phyloP scores from a whole-genome alignment of 257 asterid genomes.

The Solanum arcanum region DNA sequence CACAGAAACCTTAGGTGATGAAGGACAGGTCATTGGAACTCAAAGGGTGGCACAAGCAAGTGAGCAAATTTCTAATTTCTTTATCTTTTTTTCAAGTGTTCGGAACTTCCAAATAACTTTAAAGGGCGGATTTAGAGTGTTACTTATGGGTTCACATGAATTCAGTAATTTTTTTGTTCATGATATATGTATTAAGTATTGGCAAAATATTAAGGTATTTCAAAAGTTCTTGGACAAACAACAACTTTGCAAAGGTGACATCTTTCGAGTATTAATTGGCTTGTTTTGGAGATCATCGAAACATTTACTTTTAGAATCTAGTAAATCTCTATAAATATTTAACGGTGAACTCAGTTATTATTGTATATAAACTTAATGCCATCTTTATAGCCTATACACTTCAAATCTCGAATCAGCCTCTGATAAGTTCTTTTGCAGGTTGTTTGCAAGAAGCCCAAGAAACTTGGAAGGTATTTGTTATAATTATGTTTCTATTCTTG shows the following conservation, averaged over 20 bases:
- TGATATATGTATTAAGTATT: not conserved
- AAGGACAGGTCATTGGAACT: not conserved
- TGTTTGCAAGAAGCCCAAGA: not conserved
- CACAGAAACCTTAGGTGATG: not conserved
- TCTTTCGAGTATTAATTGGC: not conserved
- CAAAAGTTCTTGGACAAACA: not conserved
- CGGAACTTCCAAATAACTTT: not conserved
- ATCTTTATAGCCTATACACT: not conserved
- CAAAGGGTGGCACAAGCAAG: not conserved
- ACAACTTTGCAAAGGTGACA: not conserved
- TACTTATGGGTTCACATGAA: not conserved
- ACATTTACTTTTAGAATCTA: not conserved
- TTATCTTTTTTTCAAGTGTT: not conserved
- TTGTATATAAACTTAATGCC: not conserved
- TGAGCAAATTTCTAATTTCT: not conserved
- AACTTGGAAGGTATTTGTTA: conserved; percentile 6
- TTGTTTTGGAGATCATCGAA: not conserved
- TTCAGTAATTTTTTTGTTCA: not conserved
- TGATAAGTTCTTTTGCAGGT: not conserved
- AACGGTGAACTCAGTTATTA: not conserved
- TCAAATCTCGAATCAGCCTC: not conserved
- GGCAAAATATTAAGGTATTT: not conserved
- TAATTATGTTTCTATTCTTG: not conserved
- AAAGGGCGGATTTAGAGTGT: not conserved
- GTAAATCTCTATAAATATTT: not conserved